Evolutionary conservation across 2,329 filamentous ascomycete species (phyloP).

Genomic region (Remersonia thermophila): DNA sequence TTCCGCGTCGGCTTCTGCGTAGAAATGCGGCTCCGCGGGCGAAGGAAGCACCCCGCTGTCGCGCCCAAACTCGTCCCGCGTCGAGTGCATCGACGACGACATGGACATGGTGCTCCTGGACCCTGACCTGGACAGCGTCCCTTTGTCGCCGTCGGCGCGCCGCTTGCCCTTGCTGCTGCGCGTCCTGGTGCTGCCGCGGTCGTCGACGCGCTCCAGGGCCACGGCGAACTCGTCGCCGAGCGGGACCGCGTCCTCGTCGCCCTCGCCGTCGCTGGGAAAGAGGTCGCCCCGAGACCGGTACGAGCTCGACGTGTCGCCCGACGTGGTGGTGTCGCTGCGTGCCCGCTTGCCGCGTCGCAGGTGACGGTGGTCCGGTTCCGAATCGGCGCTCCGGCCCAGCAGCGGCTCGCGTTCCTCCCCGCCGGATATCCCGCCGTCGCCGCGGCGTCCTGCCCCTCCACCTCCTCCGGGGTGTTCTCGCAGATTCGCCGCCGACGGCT

Average conservation of each 20-base stretch:
- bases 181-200: constrained; percentile 57
- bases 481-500: constrained; percentile 79
- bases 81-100: constrained; percentile 26
- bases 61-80: constrained; percentile 10
- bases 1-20: too few relatives aligned
- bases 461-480: constrained; percentile 69
- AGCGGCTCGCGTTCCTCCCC: constrained; percentile 62
- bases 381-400: constrained; percentile 40
- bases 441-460: constrained; percentile 25
- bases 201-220: constrained; percentile 62
- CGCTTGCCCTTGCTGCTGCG: constrained; percentile 48
- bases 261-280: constrained; percentile 74
- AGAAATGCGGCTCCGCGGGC: not conserved
- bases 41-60: constrained; percentile 11
- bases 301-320: constrained; percentile 73
- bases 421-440: constrained; percentile 11
- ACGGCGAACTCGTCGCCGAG: constrained; percentile 88
- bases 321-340: constrained; percentile 67
- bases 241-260: constrained; percentile 87
- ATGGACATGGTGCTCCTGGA: not conserved
- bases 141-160: constrained; percentile 20
- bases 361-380: not conserved
- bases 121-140: not conserved
- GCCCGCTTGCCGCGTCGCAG: constrained; percentile 20
- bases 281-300: constrained; percentile 79